A percentile compares a stretch with the other conserved stretches of the same genome.
These are phyloP conservation scores for Magnusiomyces sp. DNA, from an alignment of 1,139 yeast genomes.

Conservation along the genomic window DNA sequence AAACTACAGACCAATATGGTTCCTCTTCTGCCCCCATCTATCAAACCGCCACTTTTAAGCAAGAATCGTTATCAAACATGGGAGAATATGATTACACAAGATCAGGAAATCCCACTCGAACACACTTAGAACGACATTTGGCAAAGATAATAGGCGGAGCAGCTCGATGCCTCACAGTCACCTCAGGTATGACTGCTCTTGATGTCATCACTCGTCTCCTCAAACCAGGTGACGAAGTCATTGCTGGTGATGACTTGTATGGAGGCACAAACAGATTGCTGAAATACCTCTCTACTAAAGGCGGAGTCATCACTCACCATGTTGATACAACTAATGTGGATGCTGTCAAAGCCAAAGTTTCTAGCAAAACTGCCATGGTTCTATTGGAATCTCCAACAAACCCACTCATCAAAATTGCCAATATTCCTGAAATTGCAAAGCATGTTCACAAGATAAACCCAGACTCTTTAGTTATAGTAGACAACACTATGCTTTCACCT, in stretches of 20 bases:
- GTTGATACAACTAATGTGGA: constrained; percentile 72
- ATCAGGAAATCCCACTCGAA: constrained; percentile 91
- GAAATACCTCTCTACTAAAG: constrained; percentile 58
- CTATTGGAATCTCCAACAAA: constrained; percentile 87
- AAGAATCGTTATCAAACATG: constrained; percentile 62
- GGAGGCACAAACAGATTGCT: constrained; percentile 88
- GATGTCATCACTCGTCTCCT: constrained; percentile 73
- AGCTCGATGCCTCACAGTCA: constrained; percentile 64
- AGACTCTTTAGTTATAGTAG: constrained; percentile 69
- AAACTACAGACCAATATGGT: constrained; percentile 62
- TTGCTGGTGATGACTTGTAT: constrained; percentile 88
- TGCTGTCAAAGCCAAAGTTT: constrained; percentile 37
- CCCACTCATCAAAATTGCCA: constrained; percentile 82
- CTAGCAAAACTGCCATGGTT: constrained; percentile 57
- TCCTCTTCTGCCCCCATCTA: constrained; percentile 85
- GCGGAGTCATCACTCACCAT: constrained; percentile 63
- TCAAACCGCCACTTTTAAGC: constrained; percentile 90
- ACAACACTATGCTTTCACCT: constrained; percentile 95
- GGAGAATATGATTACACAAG: constrained; percentile 88
- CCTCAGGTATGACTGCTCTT: constrained; percentile 87
- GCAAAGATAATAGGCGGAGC: constrained; percentile 66
- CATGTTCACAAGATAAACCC: constrained; percentile 64
- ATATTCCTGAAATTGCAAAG: constrained; percentile 55
- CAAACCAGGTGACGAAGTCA: constrained; percentile 71
- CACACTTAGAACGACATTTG: constrained; percentile 67